Conservation (phyloP, 2,329 filamentous ascomycete genomes). For the Chaetoscypha palmicola region DNA sequence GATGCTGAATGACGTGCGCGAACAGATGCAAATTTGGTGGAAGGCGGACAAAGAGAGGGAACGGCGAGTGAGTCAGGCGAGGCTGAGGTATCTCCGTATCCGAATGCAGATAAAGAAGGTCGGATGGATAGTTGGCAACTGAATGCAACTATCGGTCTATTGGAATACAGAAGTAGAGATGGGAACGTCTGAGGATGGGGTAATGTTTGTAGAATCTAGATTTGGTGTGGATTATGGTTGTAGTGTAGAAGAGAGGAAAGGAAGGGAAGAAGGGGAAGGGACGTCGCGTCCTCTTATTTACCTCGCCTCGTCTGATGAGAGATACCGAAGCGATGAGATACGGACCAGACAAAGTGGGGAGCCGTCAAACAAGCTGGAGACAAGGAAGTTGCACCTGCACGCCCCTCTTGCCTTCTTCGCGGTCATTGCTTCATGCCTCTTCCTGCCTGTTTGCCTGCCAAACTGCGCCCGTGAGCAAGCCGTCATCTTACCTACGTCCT, state of each 20-base stretch:
- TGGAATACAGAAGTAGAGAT: conserved; percentile 1
- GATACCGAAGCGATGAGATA: too few species aligned
- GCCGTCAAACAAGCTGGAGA: too few species aligned
- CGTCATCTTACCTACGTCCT: too few species aligned
- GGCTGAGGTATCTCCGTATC: too few species aligned
- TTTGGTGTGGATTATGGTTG: not conserved
- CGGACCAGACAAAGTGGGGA: too few species aligned
- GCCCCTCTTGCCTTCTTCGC: too few species aligned
- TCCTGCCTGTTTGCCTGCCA: too few species aligned
- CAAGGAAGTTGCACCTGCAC: too few species aligned
- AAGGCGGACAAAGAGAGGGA: conserved; percentile 15
- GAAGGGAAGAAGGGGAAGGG: not conserved
- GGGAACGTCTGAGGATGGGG: not conserved
- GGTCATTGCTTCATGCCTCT: too few species aligned
- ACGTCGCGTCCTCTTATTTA: not conserved
- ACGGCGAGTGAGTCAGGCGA: conserved; percentile 21
- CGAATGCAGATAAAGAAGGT: conserved; percentile 16
- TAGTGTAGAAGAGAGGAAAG: not conserved
- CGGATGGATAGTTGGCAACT: conserved; percentile 17
- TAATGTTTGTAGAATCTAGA: not conserved
- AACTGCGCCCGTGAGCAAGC: too few species aligned
- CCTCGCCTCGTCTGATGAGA: not conserved
- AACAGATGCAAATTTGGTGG: not conserved
- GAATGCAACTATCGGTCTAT: conserved; percentile 19
- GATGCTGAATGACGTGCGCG: conserved; percentile 5